Evolutionary conservation across 2,329 filamentous ascomycete genomes (phyloP).

Genomic region (Trichoderma cornu-damae): DNA sequence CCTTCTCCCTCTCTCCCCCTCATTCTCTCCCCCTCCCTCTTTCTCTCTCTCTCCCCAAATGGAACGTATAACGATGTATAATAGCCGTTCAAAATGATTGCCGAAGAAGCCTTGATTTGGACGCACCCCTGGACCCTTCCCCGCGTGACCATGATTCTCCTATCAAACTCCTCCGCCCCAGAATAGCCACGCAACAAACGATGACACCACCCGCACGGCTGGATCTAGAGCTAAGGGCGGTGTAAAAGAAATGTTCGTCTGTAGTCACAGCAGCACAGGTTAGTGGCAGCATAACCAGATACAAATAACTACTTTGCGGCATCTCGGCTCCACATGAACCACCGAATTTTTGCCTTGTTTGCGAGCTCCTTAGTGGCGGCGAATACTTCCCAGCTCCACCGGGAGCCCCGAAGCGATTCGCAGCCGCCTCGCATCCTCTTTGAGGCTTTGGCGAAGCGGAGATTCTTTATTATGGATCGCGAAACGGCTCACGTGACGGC

Average conservation of each 20-base stretch:
- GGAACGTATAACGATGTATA: slow-evolving; percentile 29
- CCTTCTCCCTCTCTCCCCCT: too few relatives aligned
- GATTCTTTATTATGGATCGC: not conserved
- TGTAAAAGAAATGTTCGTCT: not conserved
- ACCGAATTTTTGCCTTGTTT: not conserved
- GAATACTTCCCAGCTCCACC: slow-evolving; percentile 5
- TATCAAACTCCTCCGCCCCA: slow-evolving; percentile 10
- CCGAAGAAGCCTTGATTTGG: slow-evolving; percentile 1
- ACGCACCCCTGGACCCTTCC: slow-evolving; percentile 3
- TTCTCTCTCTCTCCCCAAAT: not conserved
- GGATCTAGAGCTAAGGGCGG: slow-evolving; percentile 5
- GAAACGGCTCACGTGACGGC: not conserved
- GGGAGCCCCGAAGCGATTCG: not conserved
- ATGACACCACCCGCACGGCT: not conserved
- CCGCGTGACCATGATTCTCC: slow-evolving; percentile 12
- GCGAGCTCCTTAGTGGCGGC: not conserved
- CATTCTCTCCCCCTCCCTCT: too few relatives aligned
- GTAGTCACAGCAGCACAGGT: not conserved
- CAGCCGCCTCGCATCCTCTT: not conserved
- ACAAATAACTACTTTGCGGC: not conserved
- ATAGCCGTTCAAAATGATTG: slow-evolving; percentile 22
- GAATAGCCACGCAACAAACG: slow-evolving; percentile 6
- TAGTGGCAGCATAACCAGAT: too few relatives aligned
- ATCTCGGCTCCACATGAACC: not conserved
- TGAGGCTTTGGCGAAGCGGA: not conserved